Conservation (phyloP, 2,329 filamentous ascomycete species). For the Huntiella omanensis region DNA sequence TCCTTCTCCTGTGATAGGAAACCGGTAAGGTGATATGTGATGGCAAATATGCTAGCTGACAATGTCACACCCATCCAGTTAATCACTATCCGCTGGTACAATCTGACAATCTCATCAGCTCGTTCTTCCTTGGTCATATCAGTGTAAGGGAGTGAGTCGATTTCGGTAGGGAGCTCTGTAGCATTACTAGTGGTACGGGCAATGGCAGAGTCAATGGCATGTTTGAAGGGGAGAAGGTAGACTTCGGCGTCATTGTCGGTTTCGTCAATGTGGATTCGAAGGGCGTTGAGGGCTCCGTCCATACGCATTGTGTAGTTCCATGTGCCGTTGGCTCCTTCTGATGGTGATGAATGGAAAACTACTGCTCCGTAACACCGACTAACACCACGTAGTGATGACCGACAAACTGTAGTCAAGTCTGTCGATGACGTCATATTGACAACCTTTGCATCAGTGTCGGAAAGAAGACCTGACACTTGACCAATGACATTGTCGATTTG, state of each 20-base stretch:
- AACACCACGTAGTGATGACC: conserved; percentile 44
- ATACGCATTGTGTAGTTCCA: conserved; percentile 81
- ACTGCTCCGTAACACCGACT: conserved; percentile 56
- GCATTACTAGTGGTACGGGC: conserved; percentile 25
- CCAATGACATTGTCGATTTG: conserved; percentile 55
- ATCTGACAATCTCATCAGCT: conserved; percentile 40
- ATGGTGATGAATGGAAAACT: conserved; percentile 57
- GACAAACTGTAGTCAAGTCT: conserved; percentile 45
- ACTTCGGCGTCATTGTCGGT: conserved; percentile 56
- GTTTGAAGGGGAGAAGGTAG: conserved; percentile 63
- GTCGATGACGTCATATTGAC: conserved; percentile 33
- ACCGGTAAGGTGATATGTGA: conserved; percentile 74
- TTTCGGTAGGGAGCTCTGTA: conserved; percentile 22
- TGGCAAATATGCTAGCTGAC: conserved; percentile 59
- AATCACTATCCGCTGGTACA: conserved; percentile 51
- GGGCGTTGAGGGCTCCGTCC: conserved; percentile 46
- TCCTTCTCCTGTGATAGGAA: conserved; percentile 75
- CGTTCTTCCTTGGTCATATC: conserved; percentile 49
- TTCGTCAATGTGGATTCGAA: conserved; percentile 43
- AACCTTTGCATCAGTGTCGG: conserved; percentile 34
- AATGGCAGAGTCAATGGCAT: conserved; percentile 59
- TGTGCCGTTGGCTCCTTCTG: conserved; percentile 41
- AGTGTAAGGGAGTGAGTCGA: conserved; percentile 62
- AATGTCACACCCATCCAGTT: conserved; percentile 63
- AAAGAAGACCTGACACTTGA: conserved; percentile 37